A percentile compares a stretch with the other conserved stretches of the same genome.
phyloP scores from a whole-genome alignment of 2,329 filamentous ascomycete genomes.

The Cladobotryum mycophilum region DNA sequence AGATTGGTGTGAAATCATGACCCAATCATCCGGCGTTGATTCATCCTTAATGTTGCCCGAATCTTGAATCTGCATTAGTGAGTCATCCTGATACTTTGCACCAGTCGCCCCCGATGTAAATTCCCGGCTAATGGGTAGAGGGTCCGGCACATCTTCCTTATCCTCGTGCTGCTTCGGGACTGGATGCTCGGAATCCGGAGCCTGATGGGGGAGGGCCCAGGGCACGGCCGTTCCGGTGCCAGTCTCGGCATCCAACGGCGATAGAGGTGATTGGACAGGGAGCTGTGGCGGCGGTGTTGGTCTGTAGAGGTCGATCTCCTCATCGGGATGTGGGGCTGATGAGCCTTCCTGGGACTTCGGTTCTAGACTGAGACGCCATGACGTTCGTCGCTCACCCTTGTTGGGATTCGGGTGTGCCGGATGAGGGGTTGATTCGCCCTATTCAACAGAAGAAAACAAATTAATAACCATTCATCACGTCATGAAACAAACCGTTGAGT shows the following conservation, averaged over 20 bases:
- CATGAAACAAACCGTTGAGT: slow-evolving; percentile 17
- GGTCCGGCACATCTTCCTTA: too few species aligned
- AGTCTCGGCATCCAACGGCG: slow-evolving; percentile 9
- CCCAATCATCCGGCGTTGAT: slow-evolving; percentile 23
- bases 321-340: slow-evolving; percentile 16
- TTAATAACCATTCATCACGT: slow-evolving; percentile 29
- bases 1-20: slow-evolving; percentile 23
- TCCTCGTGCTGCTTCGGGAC: neutral
- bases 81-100: neutral
- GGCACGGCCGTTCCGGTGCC: slow-evolving; percentile 7
- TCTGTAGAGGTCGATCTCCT: slow-evolving; percentile 13
- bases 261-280: slow-evolving; percentile 11
- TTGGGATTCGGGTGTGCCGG: slow-evolving; percentile 29
- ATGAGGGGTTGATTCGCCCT: slow-evolving; percentile 31
- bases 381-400: slow-evolving; percentile 36
- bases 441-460: slow-evolving; percentile 18
- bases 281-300: slow-evolving; percentile 10
- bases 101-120: too few species aligned
- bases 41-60: slow-evolving; percentile 1
- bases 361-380: slow-evolving; percentile 38
- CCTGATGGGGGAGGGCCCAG: slow-evolving; percentile 3
- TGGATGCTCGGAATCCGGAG: neutral
- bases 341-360: slow-evolving; percentile 25
- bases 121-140: too few species aligned
- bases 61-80: neutral